Conservation (phyloP, 371 early-diverging fungal species). For the Dichotomocladium elegans region DNA sequence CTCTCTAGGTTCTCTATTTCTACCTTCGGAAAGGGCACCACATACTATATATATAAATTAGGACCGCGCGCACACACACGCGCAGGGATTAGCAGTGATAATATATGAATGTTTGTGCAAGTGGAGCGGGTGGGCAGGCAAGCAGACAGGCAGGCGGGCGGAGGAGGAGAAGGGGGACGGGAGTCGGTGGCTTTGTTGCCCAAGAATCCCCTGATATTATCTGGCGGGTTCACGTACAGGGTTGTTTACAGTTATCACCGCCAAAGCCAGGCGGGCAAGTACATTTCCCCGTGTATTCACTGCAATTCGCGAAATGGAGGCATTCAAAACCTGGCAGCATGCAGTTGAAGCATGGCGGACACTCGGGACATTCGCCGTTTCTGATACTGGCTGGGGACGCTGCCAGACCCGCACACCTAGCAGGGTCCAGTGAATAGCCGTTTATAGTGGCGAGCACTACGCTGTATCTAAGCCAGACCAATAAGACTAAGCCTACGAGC, state of each 20-base stretch:
- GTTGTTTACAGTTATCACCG: constrained; percentile 79
- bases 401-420: too few relatives aligned
- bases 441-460: too few relatives aligned
- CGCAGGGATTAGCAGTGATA: too few relatives aligned
- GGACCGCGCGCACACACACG: too few relatives aligned
- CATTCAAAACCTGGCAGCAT: constrained; percentile 71
- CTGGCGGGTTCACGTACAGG: constrained; percentile 55
- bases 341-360: constrained; percentile 87
- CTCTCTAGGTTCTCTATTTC: constrained; percentile 57
- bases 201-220: too few relatives aligned
- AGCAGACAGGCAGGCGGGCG: too few relatives aligned
- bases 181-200: constrained; percentile 15
- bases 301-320: constrained; percentile 79
- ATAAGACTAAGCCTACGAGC: too few relatives aligned
- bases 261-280: constrained; percentile 86
- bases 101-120: too few relatives aligned
- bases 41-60: constrained; percentile 44
- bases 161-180: not conserved
- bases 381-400: not conserved
- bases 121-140: too few relatives aligned
- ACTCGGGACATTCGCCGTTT: constrained; percentile 31
- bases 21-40: constrained; percentile 63
- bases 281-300: constrained; percentile 76
- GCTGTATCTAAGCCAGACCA: too few relatives aligned
- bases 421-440: too few relatives aligned